Conservation (phyloP, 441 rosid species). For the Pelargonium fulgidum region DNA sequence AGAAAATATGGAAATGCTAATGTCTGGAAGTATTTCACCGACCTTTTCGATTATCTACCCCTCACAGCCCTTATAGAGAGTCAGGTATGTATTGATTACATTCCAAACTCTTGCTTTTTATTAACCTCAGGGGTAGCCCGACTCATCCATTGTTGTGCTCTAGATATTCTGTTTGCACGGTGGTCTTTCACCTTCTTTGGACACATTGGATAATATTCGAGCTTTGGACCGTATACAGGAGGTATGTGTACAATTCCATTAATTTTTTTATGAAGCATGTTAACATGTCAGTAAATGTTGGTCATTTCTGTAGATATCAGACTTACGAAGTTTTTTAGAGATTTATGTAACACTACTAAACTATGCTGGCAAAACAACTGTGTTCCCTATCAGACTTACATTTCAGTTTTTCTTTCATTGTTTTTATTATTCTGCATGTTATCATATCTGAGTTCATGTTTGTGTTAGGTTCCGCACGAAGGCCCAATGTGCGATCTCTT, state of each 20-base stretch:
- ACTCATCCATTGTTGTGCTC: not conserved
- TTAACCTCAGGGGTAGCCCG: not conserved
- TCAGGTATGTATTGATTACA: constrained; percentile 50
- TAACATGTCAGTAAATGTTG: too few species aligned
- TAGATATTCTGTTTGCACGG: constrained; percentile 97
- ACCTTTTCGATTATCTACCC: constrained; percentile 69
- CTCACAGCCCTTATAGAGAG: constrained; percentile 52
- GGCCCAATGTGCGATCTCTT: constrained; percentile 18
- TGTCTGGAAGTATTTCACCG: constrained; percentile 94
- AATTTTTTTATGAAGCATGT: too few species aligned
- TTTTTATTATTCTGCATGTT: not conserved
- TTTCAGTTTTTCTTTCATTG: too few species aligned
- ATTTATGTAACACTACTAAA: too few species aligned
- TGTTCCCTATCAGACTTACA: not conserved
- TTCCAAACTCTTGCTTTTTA: not conserved
- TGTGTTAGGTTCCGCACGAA: constrained; percentile 9
- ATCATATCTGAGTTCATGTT: too few species aligned
- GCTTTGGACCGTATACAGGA: constrained; percentile 94
- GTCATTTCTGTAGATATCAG: too few species aligned
- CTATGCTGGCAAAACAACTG: too few species aligned
- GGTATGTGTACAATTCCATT: too few species aligned
- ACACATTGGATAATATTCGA: constrained; percentile 90
- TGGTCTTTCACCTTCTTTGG: constrained; percentile 92
- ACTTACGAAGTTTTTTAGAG: too few species aligned
- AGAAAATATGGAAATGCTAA: constrained; percentile 96